A percentile compares a stretch with the other conserved stretches of the same genome.
Conservation (phyloP, 2,329 filamentous ascomycete species). For the Fusarium drepaniforme region DNA sequence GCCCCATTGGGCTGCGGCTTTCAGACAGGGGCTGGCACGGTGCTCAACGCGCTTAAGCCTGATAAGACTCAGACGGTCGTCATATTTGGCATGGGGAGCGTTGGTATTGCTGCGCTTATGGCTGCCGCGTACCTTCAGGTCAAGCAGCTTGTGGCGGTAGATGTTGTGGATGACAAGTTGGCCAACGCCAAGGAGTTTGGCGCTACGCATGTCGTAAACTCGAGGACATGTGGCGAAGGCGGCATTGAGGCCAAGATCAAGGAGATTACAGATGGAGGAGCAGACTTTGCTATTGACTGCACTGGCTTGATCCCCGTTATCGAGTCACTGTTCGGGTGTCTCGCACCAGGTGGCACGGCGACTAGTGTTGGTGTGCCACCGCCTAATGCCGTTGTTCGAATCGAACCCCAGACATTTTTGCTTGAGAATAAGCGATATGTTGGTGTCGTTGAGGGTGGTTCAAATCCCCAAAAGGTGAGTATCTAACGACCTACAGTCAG, state of each 20-base stretch:
- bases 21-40: conserved; percentile 21
- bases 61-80: conserved; percentile 8
- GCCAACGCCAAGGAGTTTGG: background rate
- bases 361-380: conserved; percentile 19
- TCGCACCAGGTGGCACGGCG: conserved; percentile 17
- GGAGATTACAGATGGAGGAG: background rate
- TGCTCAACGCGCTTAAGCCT: conserved; percentile 19
- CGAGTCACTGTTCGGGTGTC: conserved; percentile 13
- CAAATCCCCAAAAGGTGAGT: background rate
- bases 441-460: background rate
- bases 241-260: background rate
- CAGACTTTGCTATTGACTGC: conserved; percentile 20
- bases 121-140: conserved; percentile 8
- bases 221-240: background rate
- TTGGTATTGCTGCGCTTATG: conserved; percentile 21
- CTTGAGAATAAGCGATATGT: background rate
- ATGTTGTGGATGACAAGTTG: background rate
- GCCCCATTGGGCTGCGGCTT: conserved; percentile 23
- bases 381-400: background rate
- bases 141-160: background rate
- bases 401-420: background rate
- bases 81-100: conserved; percentile 23
- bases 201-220: background rate
- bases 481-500: background rate
- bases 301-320: conserved; percentile 15